A percentile compares a stretch with the other conserved stretches of the same genome.
phyloP scores from a whole-genome alignment of 139 green algal species.

The Chlorella sp. region DNA sequence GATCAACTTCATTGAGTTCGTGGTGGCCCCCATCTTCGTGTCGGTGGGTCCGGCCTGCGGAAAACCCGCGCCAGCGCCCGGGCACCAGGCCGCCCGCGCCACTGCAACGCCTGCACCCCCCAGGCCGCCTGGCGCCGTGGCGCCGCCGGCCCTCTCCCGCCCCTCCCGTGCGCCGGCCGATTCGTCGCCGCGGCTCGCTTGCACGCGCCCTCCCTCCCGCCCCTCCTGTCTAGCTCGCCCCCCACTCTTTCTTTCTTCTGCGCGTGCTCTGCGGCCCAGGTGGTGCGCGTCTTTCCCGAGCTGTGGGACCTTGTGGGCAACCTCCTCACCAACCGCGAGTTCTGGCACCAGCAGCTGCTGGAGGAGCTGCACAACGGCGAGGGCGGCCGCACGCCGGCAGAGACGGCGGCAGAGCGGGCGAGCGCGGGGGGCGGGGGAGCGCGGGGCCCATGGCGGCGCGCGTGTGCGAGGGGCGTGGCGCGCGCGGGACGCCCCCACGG shows the following conservation, averaged over 20 bases:
- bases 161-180: background rate
- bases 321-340: constrained; percentile 40
- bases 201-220: background rate
- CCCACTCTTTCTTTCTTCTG: too few relatives aligned
- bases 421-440: background rate
- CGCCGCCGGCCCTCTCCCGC: background rate
- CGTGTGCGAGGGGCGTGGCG: background rate
- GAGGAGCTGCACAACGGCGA: background rate
- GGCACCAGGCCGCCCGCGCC: too few relatives aligned
- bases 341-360: constrained; percentile 26
- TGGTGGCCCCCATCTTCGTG: constrained; percentile 63
- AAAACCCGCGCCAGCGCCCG: too few relatives aligned
- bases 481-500: background rate
- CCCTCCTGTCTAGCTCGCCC: too few relatives aligned
- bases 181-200: background rate
- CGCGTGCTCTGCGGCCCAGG: too few relatives aligned
- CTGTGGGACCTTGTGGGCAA: constrained; percentile 28
- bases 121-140: too few relatives aligned
- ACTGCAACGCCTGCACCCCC: background rate
- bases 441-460: background rate
- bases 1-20: constrained; percentile 76
- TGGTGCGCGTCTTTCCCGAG: constrained; percentile 64
- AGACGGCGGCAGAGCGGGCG: background rate
- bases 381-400: background rate
- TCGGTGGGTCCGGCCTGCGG: constrained; percentile 34